phyloP scores from a whole-genome alignment of 441 rosid species.

The Manihot esculenta region DNA sequence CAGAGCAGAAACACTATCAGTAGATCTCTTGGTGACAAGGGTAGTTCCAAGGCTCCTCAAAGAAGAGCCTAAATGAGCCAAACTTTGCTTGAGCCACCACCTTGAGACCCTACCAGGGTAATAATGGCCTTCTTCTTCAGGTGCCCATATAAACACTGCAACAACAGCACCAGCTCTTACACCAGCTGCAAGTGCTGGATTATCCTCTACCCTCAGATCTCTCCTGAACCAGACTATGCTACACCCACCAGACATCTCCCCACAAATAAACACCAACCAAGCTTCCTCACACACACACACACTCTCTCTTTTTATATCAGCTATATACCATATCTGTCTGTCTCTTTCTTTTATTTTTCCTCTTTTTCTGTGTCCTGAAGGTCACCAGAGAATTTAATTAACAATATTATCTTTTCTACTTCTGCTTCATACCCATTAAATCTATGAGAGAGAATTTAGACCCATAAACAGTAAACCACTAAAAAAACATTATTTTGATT shows the following conservation, averaged over 20 bases:
- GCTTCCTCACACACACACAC: no score
- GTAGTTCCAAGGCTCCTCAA: conserved; percentile 81
- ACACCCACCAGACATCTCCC: conserved; percentile 74
- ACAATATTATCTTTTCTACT: conserved; percentile 1
- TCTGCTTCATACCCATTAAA: background rate
- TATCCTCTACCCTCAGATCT: conserved; percentile 98
- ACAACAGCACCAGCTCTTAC: conserved; percentile 89
- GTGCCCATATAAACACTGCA: conserved; percentile 85
- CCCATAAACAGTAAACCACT: no score
- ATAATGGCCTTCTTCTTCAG: conserved; percentile 89
- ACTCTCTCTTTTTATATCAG: conserved; percentile 2
- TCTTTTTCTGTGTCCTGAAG: background rate
- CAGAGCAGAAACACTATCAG: conserved; percentile 77
- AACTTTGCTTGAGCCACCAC: conserved; percentile 99
- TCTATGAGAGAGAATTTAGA: background rate
- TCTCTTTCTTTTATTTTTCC: background rate
- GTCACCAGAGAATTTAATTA: background rate
- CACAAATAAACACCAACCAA: conserved; percentile 10
- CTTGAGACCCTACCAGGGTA: conserved; percentile 94
- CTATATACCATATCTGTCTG: background rate
- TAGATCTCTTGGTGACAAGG: conserved; percentile 83
- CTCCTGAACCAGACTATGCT: conserved; percentile 99
- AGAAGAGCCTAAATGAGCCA: conserved; percentile 85
- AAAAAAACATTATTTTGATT: no score
- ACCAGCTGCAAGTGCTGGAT: conserved; percentile 91